These are phyloP conservation scores for Trichoderma endophyticum DNA, from an alignment of 2,329 filamentous ascomycete genomes.

Conservation along the genomic window DNA sequence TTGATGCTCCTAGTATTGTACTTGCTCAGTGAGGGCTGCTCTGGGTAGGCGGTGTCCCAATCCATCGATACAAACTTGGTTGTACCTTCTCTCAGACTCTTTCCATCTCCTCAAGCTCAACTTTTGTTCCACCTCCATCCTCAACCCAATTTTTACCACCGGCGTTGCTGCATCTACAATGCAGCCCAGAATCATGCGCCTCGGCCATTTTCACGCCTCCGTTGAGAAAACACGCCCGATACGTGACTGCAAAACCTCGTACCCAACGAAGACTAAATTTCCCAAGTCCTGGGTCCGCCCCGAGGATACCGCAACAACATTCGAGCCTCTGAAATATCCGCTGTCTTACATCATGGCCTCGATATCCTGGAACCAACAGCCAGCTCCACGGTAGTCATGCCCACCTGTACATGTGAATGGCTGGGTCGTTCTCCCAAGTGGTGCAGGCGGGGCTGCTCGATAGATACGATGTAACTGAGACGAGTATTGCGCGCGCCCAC, in stretches of 20 bases:
- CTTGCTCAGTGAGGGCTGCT: neutral
- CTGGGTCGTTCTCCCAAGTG: neutral
- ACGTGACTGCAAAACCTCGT: neutral
- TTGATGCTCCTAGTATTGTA: too few species aligned
- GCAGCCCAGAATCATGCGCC: neutral
- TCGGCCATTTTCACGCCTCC: neutral
- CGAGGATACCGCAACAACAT: neutral
- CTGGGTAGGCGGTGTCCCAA: neutral
- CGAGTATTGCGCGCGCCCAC: neutral
- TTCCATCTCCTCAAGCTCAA: neutral
- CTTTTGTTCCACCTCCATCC: neutral
- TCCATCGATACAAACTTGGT: neutral
- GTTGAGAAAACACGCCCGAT: neutral
- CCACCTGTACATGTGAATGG: neutral
- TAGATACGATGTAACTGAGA: neutral
- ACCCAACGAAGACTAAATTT: neutral
- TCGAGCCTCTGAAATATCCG: neutral
- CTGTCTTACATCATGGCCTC: conserved; percentile 5
- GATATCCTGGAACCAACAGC: conserved; percentile 12
- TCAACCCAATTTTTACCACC: neutral
- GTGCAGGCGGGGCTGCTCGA: neutral
- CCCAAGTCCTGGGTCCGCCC: neutral
- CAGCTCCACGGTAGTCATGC: neutral
- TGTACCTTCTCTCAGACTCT: neutral
- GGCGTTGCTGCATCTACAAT: neutral